A percentile compares a stretch with the other conserved stretches of the same genome.
Evolutionary conservation across 139 green algal genomes (phyloP).

Genomic region (Parachlorella kessleri): DNA sequence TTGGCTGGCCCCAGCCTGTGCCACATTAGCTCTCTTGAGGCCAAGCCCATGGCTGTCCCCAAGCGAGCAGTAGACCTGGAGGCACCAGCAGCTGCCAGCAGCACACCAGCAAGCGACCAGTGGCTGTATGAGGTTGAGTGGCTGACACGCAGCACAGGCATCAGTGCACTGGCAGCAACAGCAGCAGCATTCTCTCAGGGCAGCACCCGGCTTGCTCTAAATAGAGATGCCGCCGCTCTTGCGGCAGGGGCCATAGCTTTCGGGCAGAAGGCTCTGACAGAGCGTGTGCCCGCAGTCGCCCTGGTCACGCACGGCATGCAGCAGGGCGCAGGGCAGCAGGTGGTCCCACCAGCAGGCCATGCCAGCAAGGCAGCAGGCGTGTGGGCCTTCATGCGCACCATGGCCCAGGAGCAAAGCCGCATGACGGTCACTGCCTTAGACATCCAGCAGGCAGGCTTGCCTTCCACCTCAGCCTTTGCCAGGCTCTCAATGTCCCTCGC

Average conservation of each 20-base stretch:
- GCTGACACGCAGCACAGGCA: slow-evolving; percentile 6
- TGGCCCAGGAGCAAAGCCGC: slow-evolving; percentile 11
- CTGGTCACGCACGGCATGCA: slow-evolving; percentile 12
- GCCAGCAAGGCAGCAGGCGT: slow-evolving; percentile 7
- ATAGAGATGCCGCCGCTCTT: neutral
- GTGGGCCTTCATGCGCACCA: slow-evolving; percentile 28
- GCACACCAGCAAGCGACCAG: slow-evolving; percentile 2
- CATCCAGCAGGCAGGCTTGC: no score
- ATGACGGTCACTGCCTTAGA: slow-evolving; percentile 20
- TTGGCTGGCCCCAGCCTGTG: neutral
- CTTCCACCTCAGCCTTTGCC: no score
- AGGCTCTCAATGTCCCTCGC: no score
- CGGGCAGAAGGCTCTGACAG: slow-evolving; percentile 1
- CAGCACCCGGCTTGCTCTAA: neutral
- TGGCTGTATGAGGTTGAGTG: slow-evolving; percentile 28
- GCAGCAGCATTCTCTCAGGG: neutral
- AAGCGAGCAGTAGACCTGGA: neutral
- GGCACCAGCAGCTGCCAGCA: neutral
- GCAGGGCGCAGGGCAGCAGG: neutral
- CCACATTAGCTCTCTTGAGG: slow-evolving; percentile 13
- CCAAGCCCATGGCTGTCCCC: slow-evolving; percentile 7
- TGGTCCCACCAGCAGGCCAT: neutral
- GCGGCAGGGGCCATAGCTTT: slow-evolving; percentile 11
- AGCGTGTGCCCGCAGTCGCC: neutral
- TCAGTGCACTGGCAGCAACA: neutral